phyloP scores from a whole-genome alignment of 148 eudicot genomes.

The Suaeda aralocaspica region DNA sequence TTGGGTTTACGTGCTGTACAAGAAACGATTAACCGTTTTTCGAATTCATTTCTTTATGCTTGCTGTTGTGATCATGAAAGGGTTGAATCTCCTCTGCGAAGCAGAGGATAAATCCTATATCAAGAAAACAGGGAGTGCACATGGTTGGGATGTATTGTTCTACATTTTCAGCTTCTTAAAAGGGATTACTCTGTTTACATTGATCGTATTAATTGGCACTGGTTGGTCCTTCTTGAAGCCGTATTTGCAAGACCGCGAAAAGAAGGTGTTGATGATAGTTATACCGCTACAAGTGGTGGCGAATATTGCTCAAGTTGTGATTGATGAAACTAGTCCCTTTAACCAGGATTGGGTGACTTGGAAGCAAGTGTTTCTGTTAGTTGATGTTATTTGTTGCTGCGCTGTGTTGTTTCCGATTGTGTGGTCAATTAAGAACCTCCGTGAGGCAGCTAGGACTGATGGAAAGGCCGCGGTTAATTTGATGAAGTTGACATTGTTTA shows the following conservation, averaged over 20 bases:
- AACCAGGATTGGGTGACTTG: slow-evolving; percentile 63
- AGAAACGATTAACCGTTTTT: slow-evolving; percentile 45
- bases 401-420: slow-evolving; percentile 78
- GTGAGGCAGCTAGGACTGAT: slow-evolving; percentile 63
- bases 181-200: slow-evolving; percentile 54
- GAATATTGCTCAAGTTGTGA: slow-evolving; percentile 64
- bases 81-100: slow-evolving; percentile 60
- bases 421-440: slow-evolving; percentile 74
- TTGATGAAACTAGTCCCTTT: slow-evolving; percentile 64
- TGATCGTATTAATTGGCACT: slow-evolving; percentile 84
- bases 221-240: slow-evolving; percentile 90
- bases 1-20: slow-evolving; percentile 40
- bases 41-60: slow-evolving; percentile 70
- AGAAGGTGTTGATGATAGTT: slow-evolving; percentile 74
- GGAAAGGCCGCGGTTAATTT: slow-evolving; percentile 81
- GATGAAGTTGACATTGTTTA: slow-evolving; percentile 65
- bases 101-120: slow-evolving; percentile 74
- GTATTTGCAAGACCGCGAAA: slow-evolving; percentile 66
- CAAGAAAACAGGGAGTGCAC: slow-evolving; percentile 60
- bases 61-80: slow-evolving; percentile 52
- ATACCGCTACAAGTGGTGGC: slow-evolving; percentile 78
- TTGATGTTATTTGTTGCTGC: slow-evolving; percentile 72
- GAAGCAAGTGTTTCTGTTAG: slow-evolving; percentile 75
- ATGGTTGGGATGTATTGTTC: slow-evolving; percentile 81
- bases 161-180: slow-evolving; percentile 63